Percentiles rank a stretch among this genome's conserved stretches.
Evolutionary conservation across 805 yeast genomes (phyloP).

Genomic region (Ogataea sp.): DNA sequence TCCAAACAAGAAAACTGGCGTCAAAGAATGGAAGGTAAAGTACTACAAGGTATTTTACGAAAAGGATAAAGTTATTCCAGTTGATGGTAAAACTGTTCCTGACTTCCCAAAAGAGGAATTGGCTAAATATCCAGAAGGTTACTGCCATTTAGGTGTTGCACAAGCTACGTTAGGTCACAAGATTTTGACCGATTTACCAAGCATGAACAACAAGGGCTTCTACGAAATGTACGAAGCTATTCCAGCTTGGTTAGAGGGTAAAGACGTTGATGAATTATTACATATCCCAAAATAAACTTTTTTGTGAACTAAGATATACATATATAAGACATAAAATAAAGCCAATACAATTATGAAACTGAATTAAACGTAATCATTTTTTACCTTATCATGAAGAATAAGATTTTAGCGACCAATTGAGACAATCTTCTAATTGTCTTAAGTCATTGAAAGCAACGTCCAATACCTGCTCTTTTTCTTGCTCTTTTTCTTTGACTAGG

Average conservation of each 20-base stretch:
- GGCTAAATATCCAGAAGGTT: not conserved
- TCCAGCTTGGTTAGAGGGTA: not conserved
- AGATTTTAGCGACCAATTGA: constrained; percentile 41
- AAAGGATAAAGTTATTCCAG: not conserved
- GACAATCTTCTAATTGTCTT: constrained; percentile 45
- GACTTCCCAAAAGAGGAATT: not conserved
- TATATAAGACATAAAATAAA: no score
- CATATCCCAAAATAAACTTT: not conserved
- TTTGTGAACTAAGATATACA: not conserved
- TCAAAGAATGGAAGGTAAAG: not conserved
- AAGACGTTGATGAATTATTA: not conserved
- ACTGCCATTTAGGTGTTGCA: not conserved
- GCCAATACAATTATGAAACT: no score
- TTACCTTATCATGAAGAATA: no score
- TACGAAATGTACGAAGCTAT: not conserved
- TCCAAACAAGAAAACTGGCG: not conserved
- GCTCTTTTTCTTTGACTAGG: not conserved
- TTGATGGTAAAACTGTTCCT: not conserved
- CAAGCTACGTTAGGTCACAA: not conserved
- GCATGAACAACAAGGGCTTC: not conserved
- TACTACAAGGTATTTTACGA: not conserved
- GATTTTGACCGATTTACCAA: not conserved
- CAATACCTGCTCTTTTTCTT: constrained; percentile 19
- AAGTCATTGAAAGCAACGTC: constrained; percentile 42
- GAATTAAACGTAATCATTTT: no score